A percentile compares a stretch with the other conserved stretches of the same genome.
phyloP scores from a whole-genome alignment of 2,329 filamentous ascomycete species.

The Botrytis paeoniae region DNA sequence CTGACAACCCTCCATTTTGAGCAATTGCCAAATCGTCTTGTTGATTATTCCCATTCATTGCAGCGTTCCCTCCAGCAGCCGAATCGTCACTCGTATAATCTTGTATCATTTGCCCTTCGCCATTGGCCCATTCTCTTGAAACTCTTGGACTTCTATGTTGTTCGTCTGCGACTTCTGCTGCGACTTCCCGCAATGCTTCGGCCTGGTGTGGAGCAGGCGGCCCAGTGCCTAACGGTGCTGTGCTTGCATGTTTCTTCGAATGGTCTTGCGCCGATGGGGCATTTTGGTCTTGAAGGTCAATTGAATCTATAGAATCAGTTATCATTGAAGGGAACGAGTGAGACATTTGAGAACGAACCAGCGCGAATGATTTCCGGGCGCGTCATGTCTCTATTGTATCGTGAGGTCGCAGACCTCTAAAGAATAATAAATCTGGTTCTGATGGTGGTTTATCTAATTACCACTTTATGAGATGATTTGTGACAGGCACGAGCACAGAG shows the following conservation, averaged over 20 bases:
- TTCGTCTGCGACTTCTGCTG: conserved; percentile 73
- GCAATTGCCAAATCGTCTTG: conserved; percentile 59
- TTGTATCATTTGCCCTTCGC: conserved; percentile 32
- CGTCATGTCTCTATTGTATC: conserved; percentile 43
- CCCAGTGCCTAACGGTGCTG: conserved; percentile 50
- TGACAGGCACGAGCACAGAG: conserved; percentile 16
- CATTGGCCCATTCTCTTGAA: conserved; percentile 51
- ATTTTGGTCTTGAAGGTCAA: conserved; percentile 85
- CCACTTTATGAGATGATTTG: conserved; percentile 12
- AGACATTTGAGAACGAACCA: conserved; percentile 41
- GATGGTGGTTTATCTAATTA: conserved; percentile 2
- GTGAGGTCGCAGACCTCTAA: conserved; percentile 12
- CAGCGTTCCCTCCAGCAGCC: conserved; percentile 42
- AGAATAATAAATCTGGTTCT: conserved; percentile 7
- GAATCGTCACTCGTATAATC: conserved; percentile 46
- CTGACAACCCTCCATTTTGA: conserved; percentile 57
- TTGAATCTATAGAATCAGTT: conserved; percentile 64
- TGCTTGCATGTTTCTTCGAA: conserved; percentile 52
- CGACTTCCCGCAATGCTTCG: conserved; percentile 75
- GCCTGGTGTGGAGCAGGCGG: conserved; percentile 66
- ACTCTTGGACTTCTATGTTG: conserved; percentile 61
- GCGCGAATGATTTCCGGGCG: conserved; percentile 55
- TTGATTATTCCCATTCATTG: conserved; percentile 42
- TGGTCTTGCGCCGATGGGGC: conserved; percentile 84
- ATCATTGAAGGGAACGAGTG: conserved; percentile 8